Base-by-base conservation (phyloP, 352 stramenopile species). In the Saprolegnia diclina region DNA sequence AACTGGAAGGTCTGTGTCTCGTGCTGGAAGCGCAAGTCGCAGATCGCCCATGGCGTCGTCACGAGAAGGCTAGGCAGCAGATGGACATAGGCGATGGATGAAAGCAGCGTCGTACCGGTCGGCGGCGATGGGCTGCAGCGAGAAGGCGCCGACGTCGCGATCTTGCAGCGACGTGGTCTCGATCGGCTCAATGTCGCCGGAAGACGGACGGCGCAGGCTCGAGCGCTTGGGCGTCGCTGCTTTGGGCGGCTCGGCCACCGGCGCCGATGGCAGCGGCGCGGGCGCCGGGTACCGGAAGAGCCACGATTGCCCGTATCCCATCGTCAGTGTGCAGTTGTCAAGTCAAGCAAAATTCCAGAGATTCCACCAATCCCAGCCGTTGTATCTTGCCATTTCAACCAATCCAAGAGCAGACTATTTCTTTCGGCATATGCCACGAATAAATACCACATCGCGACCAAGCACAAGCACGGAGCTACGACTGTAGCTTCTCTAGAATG, bases 251-350 rank as follows among this genome's bases (percentile, higher is more conserved):
- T 48, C 42, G 13, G 18, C 42, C 13, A 48, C 42, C 13, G 42
- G 42, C 42, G 42, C 11, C 11, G 42, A n/a, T 4, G 42, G 42
- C 18, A n/a, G 42, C 18, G 7, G 32, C 38, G 35, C 37, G 19
- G 57, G 57, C 42, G 57, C 57, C 19, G 57, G 57, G 57, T 66
- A 66, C 40, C 57, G 38, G 26, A 66, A 66, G 38, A 66, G 40
- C 57, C 57, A 66, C 42, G 57, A 54, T 42, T 66, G 57, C 19
- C 57, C 57, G 32, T 66, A 66, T 24, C 57, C 57, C 57, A 66
- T 66, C 5, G 50, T 37, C 50, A 22, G 22, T 24, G 0, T 0
- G 45, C 45, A n/a, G 19, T 52, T 52, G 44, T 52, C 22, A 53
- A 7, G 19, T 53, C 22, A 24, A n/a, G 44, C 16, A 52, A 52